These are phyloP conservation scores for Pluteus cervinus DNA, from an alignment of 768 basidiomycete genomes.

Conservation along the genomic window DNA sequence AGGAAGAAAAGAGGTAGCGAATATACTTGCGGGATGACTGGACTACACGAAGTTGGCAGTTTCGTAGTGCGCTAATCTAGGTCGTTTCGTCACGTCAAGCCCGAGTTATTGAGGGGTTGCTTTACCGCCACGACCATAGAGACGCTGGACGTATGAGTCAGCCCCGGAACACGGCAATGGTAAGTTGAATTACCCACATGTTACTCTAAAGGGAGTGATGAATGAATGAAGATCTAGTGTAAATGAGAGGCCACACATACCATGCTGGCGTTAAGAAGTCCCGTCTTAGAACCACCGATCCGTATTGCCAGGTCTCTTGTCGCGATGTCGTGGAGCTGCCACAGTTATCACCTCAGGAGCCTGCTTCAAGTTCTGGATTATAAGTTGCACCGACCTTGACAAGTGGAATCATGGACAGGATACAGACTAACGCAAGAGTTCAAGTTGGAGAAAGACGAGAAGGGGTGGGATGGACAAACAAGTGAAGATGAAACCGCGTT, in stretches of 20 bases:
- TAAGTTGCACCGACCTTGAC: slow-evolving; percentile 47
- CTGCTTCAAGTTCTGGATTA: not conserved
- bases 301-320: slow-evolving; percentile 69
- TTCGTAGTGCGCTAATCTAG: slow-evolving; percentile 74
- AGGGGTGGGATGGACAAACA: no score
- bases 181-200: slow-evolving; percentile 38
- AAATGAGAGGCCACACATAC: slow-evolving; percentile 28
- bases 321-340: slow-evolving; percentile 69
- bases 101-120: slow-evolving; percentile 6
- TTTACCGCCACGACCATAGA: slow-evolving; percentile 70
- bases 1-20: not conserved
- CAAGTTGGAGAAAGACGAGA: no score
- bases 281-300: slow-evolving; percentile 72
- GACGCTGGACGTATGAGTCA: slow-evolving; percentile 29
- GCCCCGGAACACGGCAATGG: not conserved
- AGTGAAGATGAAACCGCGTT: no score
- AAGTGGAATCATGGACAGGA: slow-evolving; percentile 70
- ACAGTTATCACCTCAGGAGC: slow-evolving; percentile 3
- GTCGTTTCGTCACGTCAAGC: not conserved
- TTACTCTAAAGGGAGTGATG: slow-evolving; percentile 62
- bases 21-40: slow-evolving; percentile 64
- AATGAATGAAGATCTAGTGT: slow-evolving; percentile 5
- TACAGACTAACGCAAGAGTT: slow-evolving; percentile 38
- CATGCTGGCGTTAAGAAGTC: slow-evolving; percentile 77
- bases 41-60: slow-evolving; percentile 77